phyloP scores from a whole-genome alignment of 495 filamentous ascomycete species.

The Lasiosphaeria miniovina region DNA sequence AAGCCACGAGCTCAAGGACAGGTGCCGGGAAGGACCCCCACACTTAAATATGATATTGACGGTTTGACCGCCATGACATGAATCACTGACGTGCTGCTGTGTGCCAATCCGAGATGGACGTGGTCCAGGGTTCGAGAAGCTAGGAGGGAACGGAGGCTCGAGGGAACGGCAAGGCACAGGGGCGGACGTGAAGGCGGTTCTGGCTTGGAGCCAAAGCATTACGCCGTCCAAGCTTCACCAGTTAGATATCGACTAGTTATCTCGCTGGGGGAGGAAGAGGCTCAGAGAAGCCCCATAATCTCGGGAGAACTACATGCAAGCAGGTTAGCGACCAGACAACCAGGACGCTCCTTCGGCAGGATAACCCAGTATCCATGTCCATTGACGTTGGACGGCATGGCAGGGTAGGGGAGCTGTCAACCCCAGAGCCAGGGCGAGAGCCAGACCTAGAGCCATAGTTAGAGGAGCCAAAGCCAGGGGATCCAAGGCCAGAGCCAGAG shows the following conservation, averaged over 20 bases:
- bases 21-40: constrained; percentile 25
- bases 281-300: constrained; percentile 30
- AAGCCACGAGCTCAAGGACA: constrained; percentile 16
- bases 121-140: constrained; percentile 16
- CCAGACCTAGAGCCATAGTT: constrained; percentile 2
- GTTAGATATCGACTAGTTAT: constrained; percentile 37
- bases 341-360: constrained; percentile 20
- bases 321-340: constrained; percentile 25
- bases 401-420: constrained; percentile 4
- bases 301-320: constrained; percentile 32
- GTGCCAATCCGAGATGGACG: constrained; percentile 30
- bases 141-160: constrained; percentile 13
- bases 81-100: constrained; percentile 29
- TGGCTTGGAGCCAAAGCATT: constrained; percentile 20
- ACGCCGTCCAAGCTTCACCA: constrained; percentile 24
- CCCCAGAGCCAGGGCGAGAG: constrained; percentile 14
- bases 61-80: constrained; percentile 28
- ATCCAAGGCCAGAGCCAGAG: too few relatives aligned
- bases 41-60: constrained; percentile 29
- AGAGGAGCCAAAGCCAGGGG: too few relatives aligned
- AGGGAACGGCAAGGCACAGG: constrained; percentile 21
- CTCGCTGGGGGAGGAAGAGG: constrained; percentile 19
- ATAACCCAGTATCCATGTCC: constrained; percentile 29
- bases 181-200: constrained; percentile 23
- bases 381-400: constrained; percentile 22